Percentiles rank a stretch among this genome's conserved stretches.
phyloP scores from a whole-genome alignment of 83 land plant genomes.

The Isoetes engelmannii region DNA sequence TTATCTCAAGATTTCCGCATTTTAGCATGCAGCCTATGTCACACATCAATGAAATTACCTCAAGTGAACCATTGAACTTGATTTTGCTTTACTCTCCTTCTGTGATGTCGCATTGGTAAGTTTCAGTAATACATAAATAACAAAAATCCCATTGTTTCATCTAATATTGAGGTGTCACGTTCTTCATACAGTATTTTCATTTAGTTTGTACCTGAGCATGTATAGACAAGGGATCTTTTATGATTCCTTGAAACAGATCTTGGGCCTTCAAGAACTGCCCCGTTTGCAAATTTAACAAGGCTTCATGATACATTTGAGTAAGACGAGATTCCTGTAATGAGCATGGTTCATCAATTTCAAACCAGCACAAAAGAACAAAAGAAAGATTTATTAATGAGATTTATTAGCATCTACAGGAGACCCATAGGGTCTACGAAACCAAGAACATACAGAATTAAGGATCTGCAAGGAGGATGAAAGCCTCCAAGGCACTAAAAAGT shows the following conservation, averaged over 20 bases:
- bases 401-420: no score
- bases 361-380: no score
- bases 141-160: not conserved
- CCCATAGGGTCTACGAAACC: no score
- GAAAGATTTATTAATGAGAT: no score
- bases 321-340: constrained; percentile 75
- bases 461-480: no score
- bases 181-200: not conserved
- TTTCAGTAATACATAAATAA: constrained; percentile 4
- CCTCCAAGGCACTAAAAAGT: no score
- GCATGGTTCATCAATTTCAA: no score
- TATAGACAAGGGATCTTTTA: constrained; percentile 62
- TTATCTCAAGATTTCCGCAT: no score
- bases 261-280: constrained; percentile 79
- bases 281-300: constrained; percentile 61
- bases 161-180: not conserved
- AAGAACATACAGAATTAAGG: no score
- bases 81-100: constrained; percentile 42
- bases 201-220: constrained; percentile 49
- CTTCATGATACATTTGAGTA: constrained; percentile 82
- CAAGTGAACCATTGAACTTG: constrained; percentile 68
- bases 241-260: constrained; percentile 63
- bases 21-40: no score
- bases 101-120: constrained; percentile 16
- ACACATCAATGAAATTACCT: constrained; percentile 34